Base-by-base conservation (phyloP, 108 stramenopile genomes). In the Stephanodiscus minutulus region DNA sequence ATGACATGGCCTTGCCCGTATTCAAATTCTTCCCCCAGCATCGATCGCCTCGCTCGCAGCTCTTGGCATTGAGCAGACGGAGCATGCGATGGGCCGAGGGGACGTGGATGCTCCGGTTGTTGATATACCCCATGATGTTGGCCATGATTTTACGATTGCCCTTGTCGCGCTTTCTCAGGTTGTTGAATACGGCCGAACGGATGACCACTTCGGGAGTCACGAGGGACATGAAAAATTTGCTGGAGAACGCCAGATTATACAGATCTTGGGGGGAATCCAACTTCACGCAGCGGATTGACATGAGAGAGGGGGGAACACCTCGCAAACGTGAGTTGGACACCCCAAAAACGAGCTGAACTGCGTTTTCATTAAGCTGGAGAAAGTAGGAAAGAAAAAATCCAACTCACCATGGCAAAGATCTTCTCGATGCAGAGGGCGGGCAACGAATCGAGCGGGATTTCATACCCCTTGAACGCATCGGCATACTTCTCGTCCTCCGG, bases 1-100 rank as follows among this genome's bases (percentile, higher is more conserved):
- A 46, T 27, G 47, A 12, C 59, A 52, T 59, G 9, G 73, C 46
- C 21, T 67, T 70, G 12, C 74, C 74, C 12, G 79, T 70, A 2
- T 31, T 61, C 31, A 80, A 46, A 62, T 80, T 71, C 35, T 65
- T 75, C n/a, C 79, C 79, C 58, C 64, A 80, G 64, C 79, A 80
- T 48, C 63, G 47, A 43, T 69, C 79, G 7, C 79, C 79, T 6
- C 79, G 68, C 24, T 80, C 79, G 47, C 79, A 80, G n/a, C 39
- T 44, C 25, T 68, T 75, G 37, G 74, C 74, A 28, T 70, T 80
- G 62, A 80, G 41, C 4, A 75, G 48, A 5, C 74, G 61, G 18
- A 80, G 74, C 68, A 80, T 17, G 7, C 79, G 33, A 37, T 61
- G 68, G 4, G 74, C 17, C 18, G 79, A 75, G 5, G 79, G 79